Evolutionary conservation across 331 rosid species (phyloP).

Genomic region (Pyrus hybrid): DNA sequence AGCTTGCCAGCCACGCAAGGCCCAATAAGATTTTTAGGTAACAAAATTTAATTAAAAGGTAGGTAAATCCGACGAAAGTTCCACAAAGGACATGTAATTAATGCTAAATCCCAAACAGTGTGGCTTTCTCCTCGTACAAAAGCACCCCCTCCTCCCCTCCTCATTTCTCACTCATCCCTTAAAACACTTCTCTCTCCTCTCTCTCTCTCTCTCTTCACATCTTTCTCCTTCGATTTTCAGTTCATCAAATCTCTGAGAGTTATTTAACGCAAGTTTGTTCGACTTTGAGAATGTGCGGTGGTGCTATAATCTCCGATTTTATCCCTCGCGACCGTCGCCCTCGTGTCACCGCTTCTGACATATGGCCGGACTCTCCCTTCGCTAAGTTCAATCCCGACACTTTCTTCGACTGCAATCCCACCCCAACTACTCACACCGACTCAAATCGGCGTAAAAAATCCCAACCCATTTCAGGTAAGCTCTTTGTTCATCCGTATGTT

Average conservation of each 20-base stretch:
- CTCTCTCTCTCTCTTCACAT: neutral
- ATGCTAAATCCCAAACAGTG: neutral
- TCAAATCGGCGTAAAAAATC: slow-evolving; percentile 20
- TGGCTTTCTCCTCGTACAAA: slow-evolving; percentile 22
- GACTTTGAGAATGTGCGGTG: slow-evolving; percentile 60
- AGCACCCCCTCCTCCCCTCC: neutral
- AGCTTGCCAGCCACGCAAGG: neutral
- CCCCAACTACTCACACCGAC: neutral
- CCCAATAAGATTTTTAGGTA: neutral
- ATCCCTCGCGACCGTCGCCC: slow-evolving; percentile 58
- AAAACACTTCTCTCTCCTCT: neutral
- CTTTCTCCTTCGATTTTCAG: no score
- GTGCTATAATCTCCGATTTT: slow-evolving; percentile 63
- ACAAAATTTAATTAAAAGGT: neutral
- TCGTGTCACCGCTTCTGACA: slow-evolving; percentile 38
- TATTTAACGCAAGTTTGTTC: neutral
- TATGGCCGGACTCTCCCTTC: slow-evolving; percentile 55
- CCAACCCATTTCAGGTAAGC: slow-evolving; percentile 38
- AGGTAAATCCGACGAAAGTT: neutral
- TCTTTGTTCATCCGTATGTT: no score
- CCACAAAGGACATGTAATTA: neutral
- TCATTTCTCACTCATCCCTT: neutral
- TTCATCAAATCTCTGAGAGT: neutral
- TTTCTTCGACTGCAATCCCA: slow-evolving; percentile 3
- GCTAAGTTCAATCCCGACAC: slow-evolving; percentile 12